phyloP scores from a whole-genome alignment of 2,329 filamentous ascomycete genomes.

The Lasiodiplodia citricola region DNA sequence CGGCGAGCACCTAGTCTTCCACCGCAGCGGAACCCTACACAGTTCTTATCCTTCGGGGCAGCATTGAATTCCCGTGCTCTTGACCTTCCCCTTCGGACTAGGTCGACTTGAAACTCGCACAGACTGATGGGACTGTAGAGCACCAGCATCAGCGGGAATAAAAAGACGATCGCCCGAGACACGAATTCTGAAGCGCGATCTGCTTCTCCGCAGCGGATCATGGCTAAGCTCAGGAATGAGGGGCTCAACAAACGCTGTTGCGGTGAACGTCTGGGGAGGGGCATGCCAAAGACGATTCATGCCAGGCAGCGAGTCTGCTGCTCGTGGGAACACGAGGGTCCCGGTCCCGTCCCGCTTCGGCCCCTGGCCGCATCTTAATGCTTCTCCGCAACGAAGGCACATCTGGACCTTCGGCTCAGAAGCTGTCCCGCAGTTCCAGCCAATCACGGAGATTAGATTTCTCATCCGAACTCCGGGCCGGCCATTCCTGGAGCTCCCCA shows the following conservation, averaged over 20 bases:
- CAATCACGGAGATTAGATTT: constrained; percentile 26
- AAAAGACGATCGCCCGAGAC: background rate
- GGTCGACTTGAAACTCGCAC: background rate
- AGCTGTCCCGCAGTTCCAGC: background rate
- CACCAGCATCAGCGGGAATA: background rate
- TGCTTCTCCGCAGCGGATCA: background rate
- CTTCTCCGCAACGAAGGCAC: constrained; percentile 2
- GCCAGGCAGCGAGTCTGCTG: background rate
- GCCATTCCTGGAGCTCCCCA: constrained; percentile 12
- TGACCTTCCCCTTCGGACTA: too few species aligned
- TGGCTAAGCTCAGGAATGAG: background rate
- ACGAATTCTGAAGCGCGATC: background rate
- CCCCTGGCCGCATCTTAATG: background rate
- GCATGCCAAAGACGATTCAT: background rate
- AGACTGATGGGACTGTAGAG: background rate
- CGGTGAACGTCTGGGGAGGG: background rate
- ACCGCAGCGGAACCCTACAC: background rate
- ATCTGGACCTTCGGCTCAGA: constrained; percentile 2
- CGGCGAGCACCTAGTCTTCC: background rate
- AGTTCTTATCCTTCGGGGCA: background rate
- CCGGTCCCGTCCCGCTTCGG: background rate
- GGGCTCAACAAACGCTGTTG: background rate
- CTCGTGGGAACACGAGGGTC: background rate
- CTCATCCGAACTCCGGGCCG: constrained; percentile 22
- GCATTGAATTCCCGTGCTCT: background rate